phyloP scores from a whole-genome alignment of 768 basidiomycete genomes.

The Calocybe gangraenosa region DNA sequence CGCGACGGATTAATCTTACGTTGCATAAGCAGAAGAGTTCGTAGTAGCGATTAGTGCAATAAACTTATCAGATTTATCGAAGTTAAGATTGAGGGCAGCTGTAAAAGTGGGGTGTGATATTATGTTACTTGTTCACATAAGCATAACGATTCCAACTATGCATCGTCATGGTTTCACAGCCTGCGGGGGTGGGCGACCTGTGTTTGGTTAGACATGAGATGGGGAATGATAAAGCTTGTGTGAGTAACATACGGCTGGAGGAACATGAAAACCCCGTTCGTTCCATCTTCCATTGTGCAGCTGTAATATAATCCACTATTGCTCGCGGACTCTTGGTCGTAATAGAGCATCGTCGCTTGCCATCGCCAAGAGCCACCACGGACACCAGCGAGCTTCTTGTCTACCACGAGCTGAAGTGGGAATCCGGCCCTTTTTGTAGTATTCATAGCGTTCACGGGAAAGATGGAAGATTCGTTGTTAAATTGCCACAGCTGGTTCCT shows the following conservation, averaged over 20 bases:
- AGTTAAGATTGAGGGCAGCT: conserved; percentile 1
- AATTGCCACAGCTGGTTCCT: conserved; percentile 48
- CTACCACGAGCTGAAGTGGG: conserved; percentile 46
- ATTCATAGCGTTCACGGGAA: conserved; percentile 52
- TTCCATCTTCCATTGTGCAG: conserved; percentile 31
- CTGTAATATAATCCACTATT: conserved; percentile 44
- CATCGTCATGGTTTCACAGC: conserved; percentile 15
- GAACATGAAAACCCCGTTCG: conserved; percentile 45
- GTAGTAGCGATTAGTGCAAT: conserved; percentile 17
- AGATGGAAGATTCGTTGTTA: conserved; percentile 52
- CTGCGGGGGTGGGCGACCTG: conserved; percentile 31
- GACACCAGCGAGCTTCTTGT: conserved; percentile 33
- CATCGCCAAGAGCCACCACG: conserved; percentile 48
- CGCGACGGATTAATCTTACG: conserved; percentile 43
- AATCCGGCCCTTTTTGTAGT: conserved; percentile 36
- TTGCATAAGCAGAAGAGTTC: conserved; percentile 40
- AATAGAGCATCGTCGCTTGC: conserved; percentile 52
- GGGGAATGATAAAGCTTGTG: neutral
- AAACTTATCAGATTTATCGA: conserved; percentile 10
- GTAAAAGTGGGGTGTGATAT: neutral
- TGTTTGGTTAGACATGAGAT: neutral
- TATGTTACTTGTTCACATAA: conserved; percentile 10
- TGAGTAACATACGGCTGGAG: conserved; percentile 36
- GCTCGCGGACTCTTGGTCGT: conserved; percentile 36
- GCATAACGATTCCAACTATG: conserved; percentile 14